Base-by-base conservation (phyloP, 106 monocot genomes). In the Dioscorea dumetorum region DNA sequence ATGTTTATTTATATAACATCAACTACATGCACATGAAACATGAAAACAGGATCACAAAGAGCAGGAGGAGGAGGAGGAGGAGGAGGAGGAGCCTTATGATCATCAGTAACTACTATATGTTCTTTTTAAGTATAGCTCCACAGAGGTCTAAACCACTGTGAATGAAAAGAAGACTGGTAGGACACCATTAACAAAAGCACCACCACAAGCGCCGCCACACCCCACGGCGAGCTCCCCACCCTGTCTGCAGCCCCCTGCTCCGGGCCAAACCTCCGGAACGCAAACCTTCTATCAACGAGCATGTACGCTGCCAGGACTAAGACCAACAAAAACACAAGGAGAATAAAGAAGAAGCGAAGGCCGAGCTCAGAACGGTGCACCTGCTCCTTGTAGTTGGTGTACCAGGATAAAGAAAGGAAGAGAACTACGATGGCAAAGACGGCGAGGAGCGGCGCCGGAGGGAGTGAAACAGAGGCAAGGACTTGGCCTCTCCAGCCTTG, bases 401-500 rank as follows among this genome's bases (percentile, higher is more conserved):
- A 77, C 31, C 78, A 86, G 12, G 83, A 79, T 31, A 95, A 59
- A 13, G 69, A 69, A 54, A 91, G 76, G 63, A 95, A 81, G 74
- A 95, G 82, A 50, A 85, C 21, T 18, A 95, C 87, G 73, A 95
- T 95, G 81, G 80, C 72, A 71, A 91, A 75, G 79, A 95, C 21
- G 59, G 71, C 76, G n/a, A 95, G 23, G 50, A 95, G 79, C 0
- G 74, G 79, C 0, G 68, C 63, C 0, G 91, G 91, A 31, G 95
- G 91, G 23, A 86, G 86, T 50, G 91, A 81, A 67, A 77, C 61
- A 49, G 85, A 78, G 69, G 84, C 65, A 4, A 81, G 35, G 19
- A 74, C 33, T 23, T 74, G 78, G 48, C 53, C 70, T 34, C 54
- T 60, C 91, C 95, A 91, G 8, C 85, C 79, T 2, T 81, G 88